phyloP scores from a whole-genome alignment of 2,329 filamentous ascomycete species.

The Pestalotiopsis sp. region DNA sequence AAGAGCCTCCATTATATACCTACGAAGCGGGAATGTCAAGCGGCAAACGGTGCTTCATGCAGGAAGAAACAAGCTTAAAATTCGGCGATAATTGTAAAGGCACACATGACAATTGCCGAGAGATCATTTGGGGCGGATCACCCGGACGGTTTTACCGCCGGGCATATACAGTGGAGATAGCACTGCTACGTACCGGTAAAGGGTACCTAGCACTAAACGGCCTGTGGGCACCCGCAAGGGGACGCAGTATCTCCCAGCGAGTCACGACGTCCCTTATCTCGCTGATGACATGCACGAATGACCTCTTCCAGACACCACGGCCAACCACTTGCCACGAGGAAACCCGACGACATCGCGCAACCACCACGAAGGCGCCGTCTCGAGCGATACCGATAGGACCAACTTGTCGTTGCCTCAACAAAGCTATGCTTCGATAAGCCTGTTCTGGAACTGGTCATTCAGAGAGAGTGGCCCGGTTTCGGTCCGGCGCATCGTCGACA shows the following conservation, averaged over 20 bases:
- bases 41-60: background rate
- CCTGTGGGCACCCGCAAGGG: background rate
- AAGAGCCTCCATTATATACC: background rate
- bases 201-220: background rate
- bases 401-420: background rate
- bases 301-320: background rate
- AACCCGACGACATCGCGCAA: background rate
- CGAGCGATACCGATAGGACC: background rate
- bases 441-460: background rate
- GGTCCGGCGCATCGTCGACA: background rate
- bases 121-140: conserved; percentile 3
- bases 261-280: conserved; percentile 8
- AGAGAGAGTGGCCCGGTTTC: background rate
- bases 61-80: conserved; percentile 9
- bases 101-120: background rate
- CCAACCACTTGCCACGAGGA: background rate
- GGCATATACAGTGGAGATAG: background rate
- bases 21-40: background rate
- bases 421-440: background rate
- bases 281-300: conserved; percentile 12
- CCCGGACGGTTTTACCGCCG: background rate
- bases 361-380: background rate
- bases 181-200: background rate
- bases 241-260: background rate
- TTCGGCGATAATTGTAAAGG: background rate